Evolutionary conservation across 2,329 filamentous ascomycete genomes (phyloP).

Genomic region (Verticillium albo-atrum): DNA sequence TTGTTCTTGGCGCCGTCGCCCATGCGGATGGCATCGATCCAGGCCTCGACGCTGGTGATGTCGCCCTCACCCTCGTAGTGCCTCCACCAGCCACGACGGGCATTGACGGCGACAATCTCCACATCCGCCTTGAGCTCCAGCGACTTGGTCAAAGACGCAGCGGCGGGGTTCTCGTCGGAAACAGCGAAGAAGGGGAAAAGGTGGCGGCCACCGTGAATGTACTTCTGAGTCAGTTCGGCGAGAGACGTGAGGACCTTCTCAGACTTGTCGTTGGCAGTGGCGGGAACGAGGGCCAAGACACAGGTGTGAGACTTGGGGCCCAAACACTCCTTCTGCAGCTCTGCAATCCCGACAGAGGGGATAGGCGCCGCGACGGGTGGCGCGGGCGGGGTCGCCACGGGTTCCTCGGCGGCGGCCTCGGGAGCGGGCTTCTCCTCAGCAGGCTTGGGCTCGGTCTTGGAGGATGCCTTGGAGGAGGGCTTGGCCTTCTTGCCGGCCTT

Average conservation of each 20-base stretch:
- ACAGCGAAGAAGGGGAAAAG: constrained; percentile 83
- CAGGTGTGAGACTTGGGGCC: constrained; percentile 75
- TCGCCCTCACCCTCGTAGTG: constrained; percentile 62
- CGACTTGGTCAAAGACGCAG: constrained; percentile 43
- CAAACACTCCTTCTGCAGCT: constrained; percentile 69
- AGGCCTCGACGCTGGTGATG: constrained; percentile 64
- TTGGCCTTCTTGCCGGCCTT: constrained; percentile 39
- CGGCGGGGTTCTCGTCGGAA: constrained; percentile 29
- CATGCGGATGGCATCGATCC: constrained; percentile 89
- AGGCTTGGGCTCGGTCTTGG: constrained; percentile 25
- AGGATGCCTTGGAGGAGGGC: constrained; percentile 30
- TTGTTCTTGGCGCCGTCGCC: constrained; percentile 79
- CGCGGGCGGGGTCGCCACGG: constrained; percentile 10
- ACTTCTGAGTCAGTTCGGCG: constrained; percentile 71
- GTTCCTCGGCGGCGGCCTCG: constrained; percentile 34
- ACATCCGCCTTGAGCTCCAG: constrained; percentile 59
- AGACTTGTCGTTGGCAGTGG: constrained; percentile 40
- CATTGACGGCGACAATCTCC: constrained; percentile 79
- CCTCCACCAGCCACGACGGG: constrained; percentile 81
- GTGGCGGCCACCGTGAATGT: constrained; percentile 59
- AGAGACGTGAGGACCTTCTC: constrained; percentile 59
- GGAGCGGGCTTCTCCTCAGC: constrained; percentile 18
- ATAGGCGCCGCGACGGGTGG: constrained; percentile 53
- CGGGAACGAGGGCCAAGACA: constrained; percentile 68
- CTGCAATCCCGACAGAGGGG: constrained; percentile 56